Base-by-base conservation (phyloP, 371 early-diverging fungal genomes). In the Mucor velutinosus region DNA sequence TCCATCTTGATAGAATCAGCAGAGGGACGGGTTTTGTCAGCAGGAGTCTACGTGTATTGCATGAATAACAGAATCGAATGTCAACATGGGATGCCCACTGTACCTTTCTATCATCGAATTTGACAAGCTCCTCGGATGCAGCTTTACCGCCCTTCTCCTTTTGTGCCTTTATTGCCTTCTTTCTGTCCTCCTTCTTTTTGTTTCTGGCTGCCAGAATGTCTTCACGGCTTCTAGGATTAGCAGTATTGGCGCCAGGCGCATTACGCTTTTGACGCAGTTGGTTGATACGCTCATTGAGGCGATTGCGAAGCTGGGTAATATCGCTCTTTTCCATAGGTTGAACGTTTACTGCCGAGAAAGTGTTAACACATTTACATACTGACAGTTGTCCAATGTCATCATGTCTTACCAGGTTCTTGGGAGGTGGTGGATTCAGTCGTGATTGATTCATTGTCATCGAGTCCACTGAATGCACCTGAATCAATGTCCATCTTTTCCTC, bases 131-230 rank as follows among this genome's bases (percentile, higher is more conserved):
- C 69, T 86, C 88, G 61, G 70, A 64, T 43, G 78, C 75, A 7
- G 75, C 84, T 37, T 78, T 77, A 25, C 73, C 79, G 32, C 85
- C 77, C 82, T 92, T 90, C 70, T 90, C 87, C 79, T 88, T 87
- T 66, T 84, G 81, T 67, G 87, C 83, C 72, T 94, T 89, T 60
- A 87, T 80, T 57, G 85, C 86, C 70, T 87, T 88, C 77, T 85
- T 83, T 71, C 87, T 76, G 63, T 89, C 89, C 75, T 89, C 87
- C 80, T 93, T 92, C 76, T 89, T 86, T 81, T 91, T 89, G 72
- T 87, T 75, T 68, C 95, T 90, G 71, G 86, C 89, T 69, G 91
- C 88, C 62, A 95, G 74, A 57, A 94, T 86, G 15, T 92, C 92
- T 58, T 89, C 91, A 21, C 94, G 84, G 56, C 90, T 89, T 30